Evolutionary conservation across 1,284 basidiomycete species (phyloP), one percentile per base, ranked within the genome.

Genomic region (Irpex sp.): DNA sequence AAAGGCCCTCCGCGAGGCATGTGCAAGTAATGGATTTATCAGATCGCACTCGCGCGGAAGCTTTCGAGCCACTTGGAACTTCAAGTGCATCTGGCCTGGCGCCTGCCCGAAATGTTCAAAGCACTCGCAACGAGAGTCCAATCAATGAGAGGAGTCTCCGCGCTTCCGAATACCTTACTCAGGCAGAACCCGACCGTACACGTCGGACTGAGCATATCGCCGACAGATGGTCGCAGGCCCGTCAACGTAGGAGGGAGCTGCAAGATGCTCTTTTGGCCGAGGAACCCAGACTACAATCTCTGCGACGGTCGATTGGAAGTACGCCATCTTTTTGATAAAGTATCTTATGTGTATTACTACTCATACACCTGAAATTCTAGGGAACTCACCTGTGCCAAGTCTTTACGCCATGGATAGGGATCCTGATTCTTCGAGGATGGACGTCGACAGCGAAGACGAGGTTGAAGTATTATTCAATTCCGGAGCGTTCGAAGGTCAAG

Each of bases 381-480:
- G 13, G 49, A 8, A 21, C 8, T 13, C 49, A n/a, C 15, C 49
- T 17, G 49, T 3, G n/a, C 15, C 17, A 9, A 17, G 49, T 51
- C 7, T 9, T n/a, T 19, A 19, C 17, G 11, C 13, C 13, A 51
- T 9, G 19, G 13, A 19, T 19, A 8, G 13, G 17, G n/a, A 51
- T 7, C 7, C 8, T 17, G 49, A 21, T 8, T 51, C 49, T 51
- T 56, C 51, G 8, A 40, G n/a, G 49, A 61, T 61, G 59, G 59
- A 61, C 36, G 51, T 61, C 21, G 59, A 61, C 19, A 61, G 59
- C 21, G 59, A 61, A 38, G 59, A 61, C n/a, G 59, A 61, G 51
- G 59, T 61, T 31, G 51, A 55, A 11, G 48, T 55, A 8, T 17
- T 61, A 4, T 61, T 61, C 38, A 19, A 36, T 19, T 48, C 34